Base-by-base conservation (phyloP, 192 early-diverging fungal genomes). In the Umbelopsis vinacea region DNA sequence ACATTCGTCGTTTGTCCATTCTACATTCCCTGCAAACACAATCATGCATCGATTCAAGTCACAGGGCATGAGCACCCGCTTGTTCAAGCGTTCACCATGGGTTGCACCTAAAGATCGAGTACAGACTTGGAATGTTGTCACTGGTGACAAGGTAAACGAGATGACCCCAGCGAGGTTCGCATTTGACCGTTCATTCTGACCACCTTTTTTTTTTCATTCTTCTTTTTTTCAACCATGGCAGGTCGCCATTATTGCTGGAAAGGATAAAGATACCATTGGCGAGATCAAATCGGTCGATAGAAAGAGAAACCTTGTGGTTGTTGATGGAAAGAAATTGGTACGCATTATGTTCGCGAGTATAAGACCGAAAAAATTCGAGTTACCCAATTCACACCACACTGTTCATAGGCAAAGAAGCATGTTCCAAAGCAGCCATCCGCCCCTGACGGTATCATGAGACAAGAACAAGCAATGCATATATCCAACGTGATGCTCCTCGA, bases 401-500 rank as follows among this genome's bases (percentile, higher is more conserved):
- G 38, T 35, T 50, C 4, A 40, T 52, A 79, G 78, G 67, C 72
- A 47, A 81, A 81, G 67, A 81, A 81, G 29, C 79, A 81, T 72
- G 79, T 81, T 11, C 73, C 75, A 47, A 74, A 71, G 45, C 79
- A 77, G 47, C 75, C 72, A 10, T 67, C 57, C 22, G 79, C 75
- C 12, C 79, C 79, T 48, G 75, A 81, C 29, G 79, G 79, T 52
- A 77, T 74, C 26, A 69, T 77, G 66, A 50, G 76, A 70, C 73
- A 71, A 68, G 68, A 79, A 50, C 68, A 68, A 71, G 72, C 83
- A 46, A 84, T 84, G 68, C 83, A 84, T 71, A 46, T 82, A 46
- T 82, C 83, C 19, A 84, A 84, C 71, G 78, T 84, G 40, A 76
- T 80, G 76, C 76, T 82, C 21, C 52, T 82, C 38, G 73, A 84